Evolutionary conservation across 306 rosid genomes (phyloP).

Genomic region (Castanea sativa): DNA sequence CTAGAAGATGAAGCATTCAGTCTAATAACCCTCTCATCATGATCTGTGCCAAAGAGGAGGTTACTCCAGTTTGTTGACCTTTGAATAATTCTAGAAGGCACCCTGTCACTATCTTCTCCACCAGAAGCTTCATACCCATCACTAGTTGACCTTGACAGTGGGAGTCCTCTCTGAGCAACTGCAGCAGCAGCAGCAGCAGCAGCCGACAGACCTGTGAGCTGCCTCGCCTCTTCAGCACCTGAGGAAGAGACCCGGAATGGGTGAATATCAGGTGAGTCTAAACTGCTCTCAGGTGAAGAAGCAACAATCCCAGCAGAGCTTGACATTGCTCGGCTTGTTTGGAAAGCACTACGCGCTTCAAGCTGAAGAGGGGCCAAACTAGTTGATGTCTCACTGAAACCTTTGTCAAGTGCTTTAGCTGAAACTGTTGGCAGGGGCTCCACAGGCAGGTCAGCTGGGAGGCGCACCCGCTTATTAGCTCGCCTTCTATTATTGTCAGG

Average conservation of each 20-base stretch:
- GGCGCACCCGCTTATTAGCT: constrained; percentile 64
- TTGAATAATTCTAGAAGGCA: constrained; percentile 71
- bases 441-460: constrained; percentile 80
- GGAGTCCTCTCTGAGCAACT: constrained; percentile 51
- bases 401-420: constrained; percentile 43
- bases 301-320: constrained; percentile 63
- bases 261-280: constrained; percentile 90
- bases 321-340: constrained; percentile 70
- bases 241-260: constrained; percentile 68
- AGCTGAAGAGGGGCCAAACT: constrained; percentile 81
- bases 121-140: constrained; percentile 99
- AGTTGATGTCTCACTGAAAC: constrained; percentile 54
- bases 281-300: constrained; percentile 95
- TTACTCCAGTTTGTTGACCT: constrained; percentile 81
- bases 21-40: constrained; percentile 55
- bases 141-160: constrained; percentile 84
- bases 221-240: constrained; percentile 69
- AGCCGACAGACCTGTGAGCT: constrained; percentile 51
- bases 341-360: constrained; percentile 73
- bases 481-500: constrained; percentile 70
- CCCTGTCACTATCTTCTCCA: constrained; percentile 93
- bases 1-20: constrained; percentile 60
- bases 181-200: constrained; percentile 31
- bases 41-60: constrained; percentile 65
- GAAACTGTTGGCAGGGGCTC: constrained; percentile 52